Evolutionary conservation across 225 moss, liverwort and hornwort genomes (phyloP).

Genomic region (Climacium dendroides): DNA sequence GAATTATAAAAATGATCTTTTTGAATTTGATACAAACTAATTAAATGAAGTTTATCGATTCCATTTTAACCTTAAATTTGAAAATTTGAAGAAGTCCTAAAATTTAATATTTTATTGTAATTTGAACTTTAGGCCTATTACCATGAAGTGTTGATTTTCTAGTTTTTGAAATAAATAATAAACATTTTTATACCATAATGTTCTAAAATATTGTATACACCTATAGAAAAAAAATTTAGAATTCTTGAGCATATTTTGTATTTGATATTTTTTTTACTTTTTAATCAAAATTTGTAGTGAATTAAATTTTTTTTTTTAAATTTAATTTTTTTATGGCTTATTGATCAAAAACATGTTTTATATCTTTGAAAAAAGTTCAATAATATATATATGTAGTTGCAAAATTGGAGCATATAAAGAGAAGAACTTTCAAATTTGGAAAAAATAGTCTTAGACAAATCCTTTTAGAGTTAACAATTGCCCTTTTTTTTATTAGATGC

Average conservation of each 20-base stretch:
- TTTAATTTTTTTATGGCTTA: background rate
- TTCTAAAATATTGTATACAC: no score
- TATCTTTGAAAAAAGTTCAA: background rate
- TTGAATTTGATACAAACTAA: background rate
- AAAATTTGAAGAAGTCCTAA: background rate
- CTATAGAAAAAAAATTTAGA: no score
- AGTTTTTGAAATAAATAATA: no score
- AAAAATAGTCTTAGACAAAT: fast-evolving
- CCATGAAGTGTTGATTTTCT: no score
- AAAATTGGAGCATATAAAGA: background rate
- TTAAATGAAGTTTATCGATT: no score
- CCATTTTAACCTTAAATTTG: no score
- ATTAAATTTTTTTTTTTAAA: no score
- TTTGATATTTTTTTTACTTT: no score
- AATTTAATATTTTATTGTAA: background rate
- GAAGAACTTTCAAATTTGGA: background rate
- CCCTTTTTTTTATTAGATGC: fast-evolving
- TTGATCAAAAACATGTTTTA: background rate
- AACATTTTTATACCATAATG: no score
- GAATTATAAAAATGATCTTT: background rate
- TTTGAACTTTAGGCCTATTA: background rate
- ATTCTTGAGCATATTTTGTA: no score
- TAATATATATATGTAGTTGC: background rate
- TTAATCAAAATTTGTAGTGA: no score
- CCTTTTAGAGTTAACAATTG: background rate